Evolutionary conservation across 129 eudicot species (phyloP).

Genomic region (Flaveria ramosissima): DNA sequence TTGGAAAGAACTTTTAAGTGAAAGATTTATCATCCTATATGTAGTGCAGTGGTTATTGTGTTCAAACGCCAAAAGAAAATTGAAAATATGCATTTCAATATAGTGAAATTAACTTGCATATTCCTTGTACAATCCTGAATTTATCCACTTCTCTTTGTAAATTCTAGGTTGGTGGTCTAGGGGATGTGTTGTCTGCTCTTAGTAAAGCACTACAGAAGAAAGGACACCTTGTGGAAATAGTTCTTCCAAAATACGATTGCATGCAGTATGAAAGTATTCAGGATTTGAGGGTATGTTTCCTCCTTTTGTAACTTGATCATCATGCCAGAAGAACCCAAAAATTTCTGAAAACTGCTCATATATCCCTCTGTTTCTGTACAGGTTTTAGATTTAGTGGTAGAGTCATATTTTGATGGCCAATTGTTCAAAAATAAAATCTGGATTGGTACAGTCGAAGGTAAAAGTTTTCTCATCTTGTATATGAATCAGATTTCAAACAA

Average conservation of each 20-base stretch:
- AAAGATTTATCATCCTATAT: background rate
- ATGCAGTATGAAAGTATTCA: constrained; percentile 70
- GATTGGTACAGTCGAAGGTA: constrained; percentile 98
- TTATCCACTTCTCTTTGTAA: constrained; percentile 11
- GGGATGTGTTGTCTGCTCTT: constrained; percentile 97
- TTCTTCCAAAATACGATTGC: constrained; percentile 95
- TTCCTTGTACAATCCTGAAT: constrained; percentile 18
- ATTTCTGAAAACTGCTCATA: constrained; percentile 1
- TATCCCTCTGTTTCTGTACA: constrained; percentile 36
- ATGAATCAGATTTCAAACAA: background rate
- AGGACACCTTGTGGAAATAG: constrained; percentile 92
- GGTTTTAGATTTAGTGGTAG: constrained; percentile 74
- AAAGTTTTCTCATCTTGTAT: constrained; percentile 13
- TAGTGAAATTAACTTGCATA: constrained; percentile 3
- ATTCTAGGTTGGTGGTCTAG: constrained; percentile 91
- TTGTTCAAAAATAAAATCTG: constrained; percentile 81
- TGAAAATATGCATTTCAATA: constrained; percentile 7
- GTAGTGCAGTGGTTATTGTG: background rate
- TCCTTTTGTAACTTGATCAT: constrained; percentile 4
- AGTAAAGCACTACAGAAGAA: constrained; percentile 87
- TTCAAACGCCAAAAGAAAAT: background rate
- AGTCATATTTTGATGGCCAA: constrained; percentile 90
- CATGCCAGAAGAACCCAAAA: constrained; percentile 2
- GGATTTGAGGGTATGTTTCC: constrained; percentile 59
- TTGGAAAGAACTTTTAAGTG: background rate